These are phyloP conservation scores for Clonostachys chloroleuca DNA, from an alignment of 2,329 filamentous ascomycete genomes.

Conservation along the genomic window DNA sequence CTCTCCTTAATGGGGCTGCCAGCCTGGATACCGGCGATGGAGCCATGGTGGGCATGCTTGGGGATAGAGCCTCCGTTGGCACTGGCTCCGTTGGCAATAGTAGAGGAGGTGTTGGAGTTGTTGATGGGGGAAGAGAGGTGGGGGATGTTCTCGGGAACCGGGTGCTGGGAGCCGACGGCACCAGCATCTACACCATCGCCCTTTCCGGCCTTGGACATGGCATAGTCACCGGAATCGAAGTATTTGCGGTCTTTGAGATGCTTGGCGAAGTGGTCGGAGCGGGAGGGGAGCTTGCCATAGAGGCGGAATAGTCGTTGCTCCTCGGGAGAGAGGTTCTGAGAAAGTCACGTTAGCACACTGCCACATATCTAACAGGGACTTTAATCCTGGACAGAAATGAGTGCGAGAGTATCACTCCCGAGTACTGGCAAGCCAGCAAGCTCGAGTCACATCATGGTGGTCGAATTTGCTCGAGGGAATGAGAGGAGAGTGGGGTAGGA, in stretches of 20 bases:
- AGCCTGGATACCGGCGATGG: conserved; percentile 46
- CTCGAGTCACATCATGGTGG: too few relatives aligned
- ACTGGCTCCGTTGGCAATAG: conserved; percentile 15
- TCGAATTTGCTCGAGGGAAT: too few relatives aligned
- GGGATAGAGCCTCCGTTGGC: conserved; percentile 24
- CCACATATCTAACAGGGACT: too few relatives aligned
- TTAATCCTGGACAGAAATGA: too few relatives aligned
- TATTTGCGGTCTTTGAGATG: conserved; percentile 99
- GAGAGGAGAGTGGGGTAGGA: too few relatives aligned
- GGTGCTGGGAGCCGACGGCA: conserved; percentile 90
- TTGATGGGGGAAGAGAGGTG: conserved; percentile 70
- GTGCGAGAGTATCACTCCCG: too few relatives aligned
- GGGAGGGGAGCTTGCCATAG: conserved; percentile 96
- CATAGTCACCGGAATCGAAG: conserved; percentile 95
- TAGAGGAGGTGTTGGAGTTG: conserved; percentile 15
- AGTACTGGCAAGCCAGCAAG: too few relatives aligned
- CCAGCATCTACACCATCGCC: conserved; percentile 91
- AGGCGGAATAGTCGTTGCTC: conserved; percentile 96
- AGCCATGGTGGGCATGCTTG: conserved; percentile 34
- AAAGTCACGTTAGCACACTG: too few relatives aligned
- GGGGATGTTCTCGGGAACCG: conserved; percentile 90
- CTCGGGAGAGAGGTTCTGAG: conserved; percentile 82
- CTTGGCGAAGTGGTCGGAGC: conserved; percentile 95
- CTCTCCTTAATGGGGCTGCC: conserved; percentile 88
- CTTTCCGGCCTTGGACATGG: conserved; percentile 95